A percentile compares a stretch with the other conserved stretches of the same genome.
Conservation (phyloP, 1,284 basidiomycete genomes). For the Stereum hirsutum region DNA sequence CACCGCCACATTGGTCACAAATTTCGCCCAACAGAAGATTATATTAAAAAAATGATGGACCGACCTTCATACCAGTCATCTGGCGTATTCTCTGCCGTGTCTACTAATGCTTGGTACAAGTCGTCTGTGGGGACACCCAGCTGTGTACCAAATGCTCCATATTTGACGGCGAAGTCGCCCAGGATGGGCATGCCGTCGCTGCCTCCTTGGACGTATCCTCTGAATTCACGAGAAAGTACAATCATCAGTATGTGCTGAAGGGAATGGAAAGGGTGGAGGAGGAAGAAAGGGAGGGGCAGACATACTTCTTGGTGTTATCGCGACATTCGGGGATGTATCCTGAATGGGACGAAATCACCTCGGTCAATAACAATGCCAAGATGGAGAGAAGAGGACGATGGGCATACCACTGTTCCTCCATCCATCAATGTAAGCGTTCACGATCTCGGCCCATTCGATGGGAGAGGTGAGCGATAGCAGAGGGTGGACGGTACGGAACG, state of each 20-base stretch:
- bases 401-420: slow-evolving; percentile 50
- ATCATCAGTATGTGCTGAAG: not conserved
- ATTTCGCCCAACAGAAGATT: too few species aligned
- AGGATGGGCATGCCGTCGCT: too few species aligned
- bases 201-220: slow-evolving; percentile 46
- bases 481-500: slow-evolving; percentile 49
- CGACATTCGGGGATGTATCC: slow-evolving; percentile 60
- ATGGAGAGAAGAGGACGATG: not conserved
- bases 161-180: slow-evolving; percentile 61
- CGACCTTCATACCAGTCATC: too few species aligned
- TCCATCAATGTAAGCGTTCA: slow-evolving; percentile 55
- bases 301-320: slow-evolving; percentile 36
- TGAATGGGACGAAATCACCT: slow-evolving; percentile 10
- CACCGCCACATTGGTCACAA: too few species aligned
- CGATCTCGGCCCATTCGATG: slow-evolving; percentile 42
- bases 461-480: slow-evolving; percentile 54
- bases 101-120: too few species aligned
- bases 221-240: not conserved
- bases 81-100: too few species aligned
- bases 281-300: too few species aligned
- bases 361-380: too few species aligned
- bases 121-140: too few species aligned
- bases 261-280: too few species aligned
- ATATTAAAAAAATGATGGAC: too few species aligned
- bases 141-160: too few species aligned